Evolutionary conservation across 1,284 basidiomycete species (phyloP), one percentile per base, ranked within the genome.

Genomic region (Ustilago lituana): DNA sequence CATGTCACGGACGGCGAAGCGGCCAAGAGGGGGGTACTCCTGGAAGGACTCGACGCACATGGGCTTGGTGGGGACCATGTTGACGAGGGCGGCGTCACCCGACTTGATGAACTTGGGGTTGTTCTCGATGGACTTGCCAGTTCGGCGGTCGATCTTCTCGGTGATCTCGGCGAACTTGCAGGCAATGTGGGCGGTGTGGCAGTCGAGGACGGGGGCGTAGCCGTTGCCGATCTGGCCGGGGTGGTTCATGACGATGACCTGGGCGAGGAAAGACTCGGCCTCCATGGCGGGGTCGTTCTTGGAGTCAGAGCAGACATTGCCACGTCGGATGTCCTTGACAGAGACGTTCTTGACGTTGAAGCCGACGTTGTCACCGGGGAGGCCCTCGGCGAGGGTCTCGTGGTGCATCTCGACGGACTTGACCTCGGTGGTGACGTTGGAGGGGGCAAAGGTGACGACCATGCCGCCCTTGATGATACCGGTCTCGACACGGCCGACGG

Each of bases 161-260:
- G n/a, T n/a, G n/a, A n/a, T n/a, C n/a, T n/a, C n/a, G n/a, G n/a
- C n/a, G n/a, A n/a, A n/a, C n/a, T n/a, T n/a, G n/a, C n/a, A n/a
- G n/a, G n/a, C n/a, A n/a, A n/a, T n/a, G n/a, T n/a, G n/a, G n/a
- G n/a, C n/a, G n/a, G n/a, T n/a, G n/a, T n/a, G n/a, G n/a, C n/a
- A n/a, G n/a, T n/a, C n/a, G n/a, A n/a, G n/a, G n/a, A n/a, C 95
- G 64, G 95, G 95, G 53, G 95, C 93, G 85, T 96, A 95, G 78
- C 93, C 93, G 81, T 92, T 92, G 86, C 93, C 91, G 84, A 99
- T 98, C 86, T 99, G 96, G 88, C 96, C 96, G 69, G 96, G 96
- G 90, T 99, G 96, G 89, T 98, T 98, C 85, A 99, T 91, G 84
- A 99, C 93, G 84, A 98, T 98, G 87, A 99, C 96, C 89, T 99